Base-by-base conservation (phyloP, 306 rosid species). In the Inga laurina region DNA sequence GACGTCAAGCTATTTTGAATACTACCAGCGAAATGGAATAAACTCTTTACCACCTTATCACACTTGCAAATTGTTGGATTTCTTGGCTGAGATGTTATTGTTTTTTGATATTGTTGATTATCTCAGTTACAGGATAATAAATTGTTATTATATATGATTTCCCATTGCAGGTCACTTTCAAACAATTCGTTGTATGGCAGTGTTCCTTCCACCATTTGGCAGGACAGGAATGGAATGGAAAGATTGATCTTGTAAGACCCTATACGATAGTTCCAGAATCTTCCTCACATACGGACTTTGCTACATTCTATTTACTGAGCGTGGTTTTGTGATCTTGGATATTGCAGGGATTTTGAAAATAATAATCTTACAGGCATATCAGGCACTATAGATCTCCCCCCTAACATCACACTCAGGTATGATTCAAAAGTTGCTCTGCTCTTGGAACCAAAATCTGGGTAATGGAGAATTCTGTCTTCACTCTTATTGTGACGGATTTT, bases 321-420 rank as follows among this genome's bases (percentile, higher is more conserved):
- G 16, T 21, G 73, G 35, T 45, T 49, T 64, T 79, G 19, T 84
- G 81, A 76, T 87, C 76, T 76, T 81, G 70, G 70, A 14, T 64
- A 30, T 27, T 64, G 85, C 88, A 96, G 99, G 91, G 93, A 96
- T 56, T 85, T 96, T 88, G 93, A 91, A 89, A 86, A 94, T 85
- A 96, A 96, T 78, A 1, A 24, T 2, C 74, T 96, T 84, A 57
- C 91, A 73, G 30, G 68, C 82, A 80, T 96, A 85, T 69, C 84
- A 49, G 97, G 94, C 87, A 90, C 76, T 73, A 86, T 54, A 8
- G 21, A 44, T 78, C 76, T 91, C 81, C 98, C 92, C 79, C 84
- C 66, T 57, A 92, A 96, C 83, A 92, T 94, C 87, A 85, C 98
- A 4, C 85, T 96, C 82, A 76, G 90, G 99, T 96, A 85, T 52